A percentile compares a stretch with the other conserved stretches of the same genome.
Evolutionary conservation across 129 eudicot species (phyloP).

Genomic region (Solidago caesia): DNA sequence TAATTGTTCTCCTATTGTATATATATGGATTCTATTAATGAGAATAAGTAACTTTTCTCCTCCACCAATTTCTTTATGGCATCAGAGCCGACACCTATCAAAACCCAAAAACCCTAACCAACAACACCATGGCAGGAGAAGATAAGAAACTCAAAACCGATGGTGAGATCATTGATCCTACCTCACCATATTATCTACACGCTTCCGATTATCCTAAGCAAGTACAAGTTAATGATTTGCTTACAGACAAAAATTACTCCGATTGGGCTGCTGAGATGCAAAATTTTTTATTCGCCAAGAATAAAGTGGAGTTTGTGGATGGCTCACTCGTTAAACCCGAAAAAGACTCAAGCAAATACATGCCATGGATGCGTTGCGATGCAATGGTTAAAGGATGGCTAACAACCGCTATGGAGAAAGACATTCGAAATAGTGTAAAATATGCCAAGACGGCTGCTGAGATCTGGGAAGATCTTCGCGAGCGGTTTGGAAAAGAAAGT

Average conservation of each 20-base stretch:
- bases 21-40: no score
- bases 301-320: background rate
- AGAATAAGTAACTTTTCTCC: no score
- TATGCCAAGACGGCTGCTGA: background rate
- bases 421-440: no score
- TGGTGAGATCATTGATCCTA: background rate
- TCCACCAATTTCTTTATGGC: no score
- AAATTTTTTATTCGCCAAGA: background rate
- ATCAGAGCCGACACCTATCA: no score
- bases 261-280: background rate
- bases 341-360: background rate
- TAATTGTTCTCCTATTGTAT: no score
- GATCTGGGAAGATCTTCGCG: background rate
- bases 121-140: background rate
- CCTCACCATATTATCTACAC: background rate
- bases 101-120: background rate
- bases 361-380: slow-evolving; percentile 2
- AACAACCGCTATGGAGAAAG: no score
- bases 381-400: background rate
- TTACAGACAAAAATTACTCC: background rate
- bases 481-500: slow-evolving; percentile 1
- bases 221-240: background rate
- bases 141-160: background rate
- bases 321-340: background rate
- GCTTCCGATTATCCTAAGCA: background rate